phyloP scores from a whole-genome alignment of 805 yeast species.

The Clavispora santaluciae region DNA sequence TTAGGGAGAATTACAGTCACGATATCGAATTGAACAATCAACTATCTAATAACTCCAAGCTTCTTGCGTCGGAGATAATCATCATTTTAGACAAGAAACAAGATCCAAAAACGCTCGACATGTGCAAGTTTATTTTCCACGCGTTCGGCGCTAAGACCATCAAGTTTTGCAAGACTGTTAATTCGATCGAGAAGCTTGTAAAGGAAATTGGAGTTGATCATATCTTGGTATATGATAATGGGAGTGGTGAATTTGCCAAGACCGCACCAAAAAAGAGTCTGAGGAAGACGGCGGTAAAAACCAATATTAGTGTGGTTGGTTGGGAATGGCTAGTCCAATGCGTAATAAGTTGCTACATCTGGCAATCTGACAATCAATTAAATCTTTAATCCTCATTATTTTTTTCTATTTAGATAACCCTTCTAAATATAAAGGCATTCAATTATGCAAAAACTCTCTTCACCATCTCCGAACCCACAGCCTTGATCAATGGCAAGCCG shows the following conservation, averaged over 20 bases:
- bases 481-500: constrained; percentile 68
- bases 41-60: constrained; percentile 30
- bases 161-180: constrained; percentile 4
- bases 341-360: constrained; percentile 38
- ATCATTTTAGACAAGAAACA: constrained; percentile 31
- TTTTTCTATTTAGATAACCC: neutral
- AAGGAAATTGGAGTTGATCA: neutral
- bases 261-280: constrained; percentile 1
- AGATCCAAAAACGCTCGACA: constrained; percentile 26
- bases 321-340: constrained; percentile 72
- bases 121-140: constrained; percentile 41
- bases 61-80: constrained; percentile 30
- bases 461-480: constrained; percentile 32
- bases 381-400: neutral
- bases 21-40: constrained; percentile 37
- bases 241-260: constrained; percentile 8
- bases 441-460: constrained; percentile 19
- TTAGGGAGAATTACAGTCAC: constrained; percentile 31
- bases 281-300: constrained; percentile 1
- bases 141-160: constrained; percentile 40
- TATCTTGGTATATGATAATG: constrained; percentile 27
- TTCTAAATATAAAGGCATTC: constrained; percentile 2
- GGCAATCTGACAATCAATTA: constrained; percentile 18
- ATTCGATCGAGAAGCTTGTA: constrained; percentile 5
- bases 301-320: constrained; percentile 28